Evolutionary conservation across 805 yeast species (phyloP).

Genomic region (Myxozyma monticola): DNA sequence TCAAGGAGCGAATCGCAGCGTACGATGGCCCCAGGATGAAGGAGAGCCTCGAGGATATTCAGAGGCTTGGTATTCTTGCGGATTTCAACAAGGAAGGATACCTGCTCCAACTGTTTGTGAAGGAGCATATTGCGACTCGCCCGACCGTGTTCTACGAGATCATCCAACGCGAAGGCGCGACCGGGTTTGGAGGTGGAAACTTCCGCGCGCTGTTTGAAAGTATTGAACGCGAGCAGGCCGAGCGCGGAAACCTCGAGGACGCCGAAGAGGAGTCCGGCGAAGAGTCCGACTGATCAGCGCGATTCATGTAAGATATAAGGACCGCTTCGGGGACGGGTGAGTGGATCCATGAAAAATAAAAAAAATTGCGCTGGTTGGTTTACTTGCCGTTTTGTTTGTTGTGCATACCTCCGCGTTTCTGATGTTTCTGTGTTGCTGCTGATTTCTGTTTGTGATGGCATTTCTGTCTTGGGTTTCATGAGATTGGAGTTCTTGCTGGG

Average conservation of each 20-base stretch:
- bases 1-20: conserved; percentile 47
- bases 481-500: too few species aligned
- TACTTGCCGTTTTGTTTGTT: too few species aligned
- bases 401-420: too few species aligned
- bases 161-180: conserved; percentile 74
- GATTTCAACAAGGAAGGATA: conserved; percentile 71
- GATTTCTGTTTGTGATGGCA: too few species aligned
- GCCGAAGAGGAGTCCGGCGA: too few species aligned
- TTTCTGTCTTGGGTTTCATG: too few species aligned
- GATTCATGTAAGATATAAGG: too few species aligned
- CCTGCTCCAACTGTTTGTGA: conserved; percentile 74
- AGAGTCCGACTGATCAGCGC: too few species aligned
- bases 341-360: too few species aligned
- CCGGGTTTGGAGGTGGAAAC: conserved; percentile 89
- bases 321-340: too few species aligned
- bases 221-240: conserved; percentile 71
- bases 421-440: too few species aligned
- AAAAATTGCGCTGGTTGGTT: too few species aligned
- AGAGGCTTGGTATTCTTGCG: conserved; percentile 55
- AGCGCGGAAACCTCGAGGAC: conserved; percentile 62
- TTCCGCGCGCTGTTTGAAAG: conserved; percentile 79
- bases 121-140: conserved; percentile 45
- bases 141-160: conserved; percentile 83
- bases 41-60: conserved; percentile 55
- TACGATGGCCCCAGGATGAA: conserved; percentile 45